Percentiles rank a stretch among this genome's conserved stretches.
Conservation (phyloP, 1,139 yeast species). For the Citeromyces siamensis region DNA sequence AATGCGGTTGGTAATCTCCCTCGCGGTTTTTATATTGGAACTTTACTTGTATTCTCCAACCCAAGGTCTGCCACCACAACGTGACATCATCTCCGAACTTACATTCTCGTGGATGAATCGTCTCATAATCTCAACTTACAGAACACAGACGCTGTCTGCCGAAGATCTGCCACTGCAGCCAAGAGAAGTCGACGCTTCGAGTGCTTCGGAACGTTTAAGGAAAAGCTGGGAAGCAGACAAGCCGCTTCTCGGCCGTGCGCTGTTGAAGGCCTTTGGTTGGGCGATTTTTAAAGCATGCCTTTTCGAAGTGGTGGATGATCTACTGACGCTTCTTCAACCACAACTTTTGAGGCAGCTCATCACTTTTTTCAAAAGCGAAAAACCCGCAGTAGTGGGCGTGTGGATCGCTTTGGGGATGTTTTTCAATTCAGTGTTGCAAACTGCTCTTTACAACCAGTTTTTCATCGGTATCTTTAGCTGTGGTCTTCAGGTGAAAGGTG, state of each 20-base stretch:
- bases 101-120: constrained; percentile 57
- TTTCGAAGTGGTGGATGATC: constrained; percentile 31
- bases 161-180: constrained; percentile 48
- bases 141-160: constrained; percentile 31
- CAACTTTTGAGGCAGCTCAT: constrained; percentile 39
- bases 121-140: constrained; percentile 34
- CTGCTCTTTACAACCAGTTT: constrained; percentile 37
- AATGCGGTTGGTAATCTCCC: neutral
- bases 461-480: constrained; percentile 38
- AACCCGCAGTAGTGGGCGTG: constrained; percentile 37
- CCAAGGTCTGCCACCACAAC: constrained; percentile 29
- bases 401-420: constrained; percentile 40
- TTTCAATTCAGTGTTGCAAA: constrained; percentile 28
- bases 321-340: constrained; percentile 40
- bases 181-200: constrained; percentile 28
- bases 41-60: constrained; percentile 28
- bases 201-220: constrained; percentile 19
- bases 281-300: constrained; percentile 28
- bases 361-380: constrained; percentile 25
- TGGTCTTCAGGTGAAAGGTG: constrained; percentile 37
- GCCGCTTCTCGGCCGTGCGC: constrained; percentile 28
- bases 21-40: constrained; percentile 18
- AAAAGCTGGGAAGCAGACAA: constrained; percentile 24
- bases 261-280: constrained; percentile 35
- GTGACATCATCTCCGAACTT: constrained; percentile 30